A percentile compares a stretch with the other conserved stretches of the same genome.
These are phyloP conservation scores for Parascedosporium putredinis DNA, from an alignment of 2,329 filamentous ascomycete genomes.

Conservation along the genomic window DNA sequence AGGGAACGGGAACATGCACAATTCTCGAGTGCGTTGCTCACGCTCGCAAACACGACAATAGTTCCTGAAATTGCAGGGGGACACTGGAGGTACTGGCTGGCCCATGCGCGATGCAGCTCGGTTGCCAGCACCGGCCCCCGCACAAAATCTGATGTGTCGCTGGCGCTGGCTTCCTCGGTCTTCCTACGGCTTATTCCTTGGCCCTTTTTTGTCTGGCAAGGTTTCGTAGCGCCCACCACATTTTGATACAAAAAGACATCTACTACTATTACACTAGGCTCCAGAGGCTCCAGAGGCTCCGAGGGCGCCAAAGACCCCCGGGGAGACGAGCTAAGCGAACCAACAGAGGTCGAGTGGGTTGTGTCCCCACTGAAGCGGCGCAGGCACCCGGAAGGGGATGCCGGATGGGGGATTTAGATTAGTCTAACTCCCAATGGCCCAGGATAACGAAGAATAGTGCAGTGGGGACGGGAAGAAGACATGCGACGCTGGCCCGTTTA, in stretches of 20 bases:
- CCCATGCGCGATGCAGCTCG: neutral
- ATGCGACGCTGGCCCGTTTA: neutral
- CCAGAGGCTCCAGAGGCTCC: no score
- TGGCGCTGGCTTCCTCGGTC: neutral
- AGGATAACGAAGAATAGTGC: no score
- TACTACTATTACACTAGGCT: no score
- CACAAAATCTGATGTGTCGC: neutral
- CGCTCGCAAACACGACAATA: neutral
- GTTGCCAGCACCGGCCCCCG: no score
- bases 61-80: neutral
- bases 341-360: neutral
- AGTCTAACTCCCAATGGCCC: no score
- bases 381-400: neutral
- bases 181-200: slow-evolving; percentile 1
- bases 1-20: neutral
- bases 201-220: no score
- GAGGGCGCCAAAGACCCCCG: neutral
- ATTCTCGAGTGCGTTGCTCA: neutral
- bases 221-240: no score
- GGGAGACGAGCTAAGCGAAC: neutral
- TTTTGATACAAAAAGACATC: no score
- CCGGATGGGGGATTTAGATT: slow-evolving; percentile 1
- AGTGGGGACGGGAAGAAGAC: neutral
- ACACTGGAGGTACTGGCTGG: neutral
- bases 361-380: slow-evolving; percentile 3